Base-by-base conservation (phyloP, 176 grass and related monocot genomes). In the Juncus inflexus region DNA sequence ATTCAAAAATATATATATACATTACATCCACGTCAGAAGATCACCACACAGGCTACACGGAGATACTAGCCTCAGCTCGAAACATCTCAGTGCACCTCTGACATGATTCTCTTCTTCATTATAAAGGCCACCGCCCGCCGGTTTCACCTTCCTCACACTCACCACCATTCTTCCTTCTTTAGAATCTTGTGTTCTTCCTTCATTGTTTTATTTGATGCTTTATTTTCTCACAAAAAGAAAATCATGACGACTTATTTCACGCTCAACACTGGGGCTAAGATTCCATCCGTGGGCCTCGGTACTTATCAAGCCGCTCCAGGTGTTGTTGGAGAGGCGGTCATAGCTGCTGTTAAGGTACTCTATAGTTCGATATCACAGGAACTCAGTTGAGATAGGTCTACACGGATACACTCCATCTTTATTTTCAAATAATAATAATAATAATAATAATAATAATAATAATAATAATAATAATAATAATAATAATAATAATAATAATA, bases 241-340 rank as follows among this genome's bases (percentile, higher is more conserved):
- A 35, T 35, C 9, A 97, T 97, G 92, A 79, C 79, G 59, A 58
- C 11, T 72, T 80, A 83, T 61, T 97, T 89, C 65, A 69, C 84
- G 38, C 87, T 97, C 55, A 97, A 79, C 77, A 89, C 92, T 28
- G 87, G 87, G 60, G 79, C 84, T 12, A 83, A 89, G 84, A 91
- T 97, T 56, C 92, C 92, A 42, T 83, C 87, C 3, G 84, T 97
- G 2, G 92, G 92, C 37, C 85, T 97, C 41, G 92, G 92, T 35
- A 97, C 92, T n/a, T 97, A 84, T 81, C 84, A 91, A 70, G 52
- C 87, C 9, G 66, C 68, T 13, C 66, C 78, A 3, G 77, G 74
- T 35, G 47, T 83, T 58, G 84, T 97, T 39, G 84, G 76, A 40
- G 37, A 78, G 1, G 87, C 92, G n/a, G 78, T 97, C 61, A 55